Base-by-base conservation (phyloP, 495 filamentous ascomycete species). In the Margaritispora aquatica region DNA sequence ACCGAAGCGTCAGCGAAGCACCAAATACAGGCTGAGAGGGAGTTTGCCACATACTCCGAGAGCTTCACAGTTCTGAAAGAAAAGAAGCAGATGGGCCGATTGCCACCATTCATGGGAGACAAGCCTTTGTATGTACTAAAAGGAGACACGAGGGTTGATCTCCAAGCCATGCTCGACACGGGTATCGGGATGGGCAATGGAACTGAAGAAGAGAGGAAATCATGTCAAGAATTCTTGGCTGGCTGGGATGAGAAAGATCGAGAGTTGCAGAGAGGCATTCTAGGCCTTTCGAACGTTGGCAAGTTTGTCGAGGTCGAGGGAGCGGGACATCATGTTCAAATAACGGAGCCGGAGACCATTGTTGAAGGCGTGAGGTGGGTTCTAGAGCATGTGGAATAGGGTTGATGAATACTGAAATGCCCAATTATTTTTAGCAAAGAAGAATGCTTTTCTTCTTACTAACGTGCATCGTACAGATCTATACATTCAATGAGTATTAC, bases 261-360 rank as follows among this genome's bases (percentile, higher is more conserved):
- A 41, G 58, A 58, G 38, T 58, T 63, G n/a, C 68, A 68, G 58
- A 67, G 60, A 49, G 63, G 65, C 54, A 61, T 54, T 36, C 54
- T 70, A 57, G 64, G 62, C 38, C 64, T 73, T 23, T 70, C 69
- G 19, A 71, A 60, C 24, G 66, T 60, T 53, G 57, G 61, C 31
- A 56, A 66, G 54, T 62, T 47, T 52, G 31, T 68, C 24, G 64
- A 64, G 21, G 69, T 68, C 51, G 61, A 61, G 7, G 57, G 67
- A 53, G 70, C 67, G 64, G 69, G 69, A 4, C 70, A 71, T 55
- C 68, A 68, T 66, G 68, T 71, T 23, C 66, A 70, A 54, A 52
- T 73, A 58, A 65, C 61, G 23, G 63, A 69, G 55, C 65, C 55
- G 46, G 53, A 48, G 55, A 61, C 55, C 57, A 54, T 59, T 65